Conservation (phyloP, 768 basidiomycete genomes). For the Rhizopogon salebrosus region DNA sequence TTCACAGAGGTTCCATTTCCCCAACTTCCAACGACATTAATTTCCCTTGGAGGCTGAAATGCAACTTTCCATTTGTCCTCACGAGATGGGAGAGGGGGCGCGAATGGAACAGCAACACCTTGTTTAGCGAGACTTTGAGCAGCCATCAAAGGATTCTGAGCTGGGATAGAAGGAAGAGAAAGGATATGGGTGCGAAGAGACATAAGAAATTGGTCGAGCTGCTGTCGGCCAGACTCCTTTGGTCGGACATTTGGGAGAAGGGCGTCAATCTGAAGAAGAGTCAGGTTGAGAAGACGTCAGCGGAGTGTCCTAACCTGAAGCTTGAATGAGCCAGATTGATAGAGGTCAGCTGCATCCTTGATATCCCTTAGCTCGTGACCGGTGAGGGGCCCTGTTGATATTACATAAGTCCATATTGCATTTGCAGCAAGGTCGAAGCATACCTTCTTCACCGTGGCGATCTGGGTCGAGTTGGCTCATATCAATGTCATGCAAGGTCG, state of each 20-base stretch:
- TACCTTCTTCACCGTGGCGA: background rate
- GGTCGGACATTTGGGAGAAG: constrained; percentile 73
- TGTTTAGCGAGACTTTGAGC: constrained; percentile 47
- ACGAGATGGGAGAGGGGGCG: constrained; percentile 62
- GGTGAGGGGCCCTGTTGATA: constrained; percentile 48
- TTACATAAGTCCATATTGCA: background rate
- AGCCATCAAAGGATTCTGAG: constrained; percentile 65
- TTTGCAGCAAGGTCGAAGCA: background rate
- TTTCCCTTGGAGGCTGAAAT: constrained; percentile 72
- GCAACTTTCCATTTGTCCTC: constrained; percentile 87
- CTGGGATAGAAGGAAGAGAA: constrained; percentile 48
- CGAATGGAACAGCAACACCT: constrained; percentile 62
- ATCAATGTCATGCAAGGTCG: background rate
- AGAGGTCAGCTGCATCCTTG: constrained; percentile 71
- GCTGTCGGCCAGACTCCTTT: constrained; percentile 48
- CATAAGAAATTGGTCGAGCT: constrained; percentile 65
- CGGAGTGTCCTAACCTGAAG: constrained; percentile 52
- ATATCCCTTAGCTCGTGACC: constrained; percentile 67
- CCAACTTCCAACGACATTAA: constrained; percentile 85
- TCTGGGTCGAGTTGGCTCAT: background rate
- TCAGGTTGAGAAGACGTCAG: background rate
- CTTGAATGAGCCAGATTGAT: constrained; percentile 77
- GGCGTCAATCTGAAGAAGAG: constrained; percentile 59
- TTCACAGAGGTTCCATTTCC: constrained; percentile 72
- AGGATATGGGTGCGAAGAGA: constrained; percentile 62